phyloP scores from a whole-genome alignment of 768 basidiomycete genomes.

The Dacryopinax primogenitus region DNA sequence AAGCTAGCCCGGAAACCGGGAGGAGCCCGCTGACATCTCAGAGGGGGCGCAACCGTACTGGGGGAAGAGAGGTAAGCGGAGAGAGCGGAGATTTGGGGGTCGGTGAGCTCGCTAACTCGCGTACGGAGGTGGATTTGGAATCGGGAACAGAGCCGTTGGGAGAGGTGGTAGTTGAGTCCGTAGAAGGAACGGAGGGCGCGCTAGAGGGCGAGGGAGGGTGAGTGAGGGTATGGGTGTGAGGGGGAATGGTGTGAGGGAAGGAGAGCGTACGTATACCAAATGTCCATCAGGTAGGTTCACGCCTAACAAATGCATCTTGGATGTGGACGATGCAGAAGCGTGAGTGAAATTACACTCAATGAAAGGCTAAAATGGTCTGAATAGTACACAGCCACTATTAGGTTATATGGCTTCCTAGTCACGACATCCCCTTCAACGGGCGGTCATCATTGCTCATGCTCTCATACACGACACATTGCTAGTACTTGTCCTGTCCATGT shows the following conservation, averaged over 20 bases:
- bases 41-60: conserved; percentile 52
- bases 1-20: conserved; percentile 32
- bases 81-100: conserved; percentile 79
- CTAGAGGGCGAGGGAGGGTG: conserved; percentile 31
- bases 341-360: too few species aligned
- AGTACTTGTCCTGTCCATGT: too few species aligned
- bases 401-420: too few species aligned
- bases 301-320: not conserved
- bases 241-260: not conserved
- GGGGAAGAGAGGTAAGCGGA: conserved; percentile 91
- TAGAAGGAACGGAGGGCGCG: conserved; percentile 84
- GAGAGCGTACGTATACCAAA: not conserved
- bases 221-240: not conserved
- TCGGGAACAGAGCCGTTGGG: conserved; percentile 76
- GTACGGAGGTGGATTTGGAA: conserved; percentile 81
- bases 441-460: too few species aligned
- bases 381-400: too few species aligned
- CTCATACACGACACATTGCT: too few species aligned
- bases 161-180: conserved; percentile 65
- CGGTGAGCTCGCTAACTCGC: conserved; percentile 67
- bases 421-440: too few species aligned
- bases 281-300: not conserved
- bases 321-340: too few species aligned
- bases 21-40: conserved; percentile 52
- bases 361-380: too few species aligned